Evolutionary conservation across 2,329 filamentous ascomycete genomes (phyloP).

Genomic region (Colletotrichum sublineola): DNA sequence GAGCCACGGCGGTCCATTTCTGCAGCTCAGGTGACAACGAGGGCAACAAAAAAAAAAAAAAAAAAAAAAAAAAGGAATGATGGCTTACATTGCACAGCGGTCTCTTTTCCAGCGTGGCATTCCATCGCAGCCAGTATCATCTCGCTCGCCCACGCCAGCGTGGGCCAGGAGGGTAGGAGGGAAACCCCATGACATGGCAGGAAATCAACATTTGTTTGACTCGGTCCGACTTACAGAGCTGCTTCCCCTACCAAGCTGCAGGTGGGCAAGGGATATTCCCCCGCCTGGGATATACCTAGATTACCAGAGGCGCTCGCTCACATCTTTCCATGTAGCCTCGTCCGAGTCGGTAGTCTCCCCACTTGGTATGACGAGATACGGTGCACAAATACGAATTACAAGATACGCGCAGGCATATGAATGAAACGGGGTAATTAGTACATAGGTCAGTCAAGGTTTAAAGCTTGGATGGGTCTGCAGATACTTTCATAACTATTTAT

Average conservation of each 20-base stretch:
- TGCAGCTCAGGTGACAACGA: not conserved
- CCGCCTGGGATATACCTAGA: not conserved
- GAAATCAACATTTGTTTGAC: not conserved
- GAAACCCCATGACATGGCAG: too few relatives aligned
- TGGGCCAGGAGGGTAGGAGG: too few relatives aligned
- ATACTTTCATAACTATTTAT: not conserved
- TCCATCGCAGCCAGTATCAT: not conserved
- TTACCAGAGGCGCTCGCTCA: constrained; percentile 4
- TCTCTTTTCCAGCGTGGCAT: not conserved
- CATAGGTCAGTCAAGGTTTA: not conserved
- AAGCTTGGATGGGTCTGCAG: constrained; percentile 1
- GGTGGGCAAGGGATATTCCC: not conserved
- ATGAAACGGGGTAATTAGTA: not conserved
- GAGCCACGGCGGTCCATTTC: not conserved
- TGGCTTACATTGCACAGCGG: constrained; percentile 1
- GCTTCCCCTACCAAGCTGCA: constrained; percentile 10
- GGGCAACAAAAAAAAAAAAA: not conserved
- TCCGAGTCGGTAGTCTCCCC: constrained; percentile 6
- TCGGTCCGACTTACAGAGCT: not conserved
- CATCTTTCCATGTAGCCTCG: not conserved
- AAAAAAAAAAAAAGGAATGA: not conserved
- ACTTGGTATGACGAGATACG: constrained; percentile 13
- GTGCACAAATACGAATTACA: not conserved
- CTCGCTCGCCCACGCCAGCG: too few relatives aligned
- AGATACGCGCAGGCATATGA: too few relatives aligned